Evolutionary conservation across 306 rosid species (phyloP), one percentile per base, ranked within the genome.

Genomic region (Cicer judaicum): DNA sequence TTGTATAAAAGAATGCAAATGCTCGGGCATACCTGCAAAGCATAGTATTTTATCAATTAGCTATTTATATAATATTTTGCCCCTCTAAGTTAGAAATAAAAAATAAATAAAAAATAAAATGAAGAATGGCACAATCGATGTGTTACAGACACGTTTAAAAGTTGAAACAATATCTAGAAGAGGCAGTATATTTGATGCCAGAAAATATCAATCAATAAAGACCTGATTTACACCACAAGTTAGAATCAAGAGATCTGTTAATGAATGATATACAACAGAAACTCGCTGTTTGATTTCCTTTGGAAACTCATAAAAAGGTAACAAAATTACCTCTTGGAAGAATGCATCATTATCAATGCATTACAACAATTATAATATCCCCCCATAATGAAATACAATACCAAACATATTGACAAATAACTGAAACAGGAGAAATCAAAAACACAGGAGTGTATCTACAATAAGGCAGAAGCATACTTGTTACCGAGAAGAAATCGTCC

Each of bases 401-500:
- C 64, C 61, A 75, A 76, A 54, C 44, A 61, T 64, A 64, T 59
- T 24, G 69, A 74, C 36, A 68, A 41, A 72, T 52, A 21, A 47
- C 44, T 47, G 47, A 55, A 43, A 57, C 67, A 44, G 64, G 19
- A 77, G 70, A 24, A 68, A 21, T 68, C 57, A 71, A 46, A 68
- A 71, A 67, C 14, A 13, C 10, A 11, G 41, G 49, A 66, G 46
- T 49, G 46, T 70, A 38, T 44, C 53, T 43, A 70, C 75, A 73
- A 71, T 38, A 50, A 57, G 6, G 74, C 54, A 77, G 65, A 75
- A 75, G 39, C 92, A 64, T 94, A 94, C 99, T 92, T 94, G 93
- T 94, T 94, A 38, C 99, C 97, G 1, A 94, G 95, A 84, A 94
- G 99, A 92, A 91, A 94, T 39, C 96, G 95, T 49, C 99, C 99